phyloP scores from a whole-genome alignment of 148 eudicot genomes.

The Salicornia ramosissima region DNA sequence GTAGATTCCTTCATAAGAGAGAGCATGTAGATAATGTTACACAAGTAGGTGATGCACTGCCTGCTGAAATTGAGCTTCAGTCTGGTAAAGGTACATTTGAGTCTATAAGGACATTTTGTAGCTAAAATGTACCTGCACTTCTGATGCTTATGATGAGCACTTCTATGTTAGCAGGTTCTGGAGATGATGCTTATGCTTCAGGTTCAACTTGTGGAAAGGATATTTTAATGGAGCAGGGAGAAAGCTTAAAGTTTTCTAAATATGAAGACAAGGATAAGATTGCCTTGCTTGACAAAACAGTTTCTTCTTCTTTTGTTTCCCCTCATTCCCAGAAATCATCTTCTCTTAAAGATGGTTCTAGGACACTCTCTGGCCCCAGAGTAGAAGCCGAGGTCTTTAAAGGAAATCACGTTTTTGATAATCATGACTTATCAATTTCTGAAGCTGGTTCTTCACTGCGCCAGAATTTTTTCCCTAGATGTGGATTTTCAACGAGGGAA shows the following conservation, averaged over 20 bases:
- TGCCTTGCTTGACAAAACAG: slow-evolving; percentile 22
- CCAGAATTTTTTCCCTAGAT: slow-evolving; percentile 18
- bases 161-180: slow-evolving; percentile 45
- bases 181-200: slow-evolving; percentile 31
- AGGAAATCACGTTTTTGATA: slow-evolving; percentile 27
- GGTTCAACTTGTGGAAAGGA: slow-evolving; percentile 18
- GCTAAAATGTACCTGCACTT: slow-evolving; percentile 11
- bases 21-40: slow-evolving; percentile 30
- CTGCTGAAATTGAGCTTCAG: slow-evolving; percentile 30
- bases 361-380: slow-evolving; percentile 21
- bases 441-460: slow-evolving; percentile 21
- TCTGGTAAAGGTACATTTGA: slow-evolving; percentile 42
- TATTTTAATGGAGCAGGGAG: slow-evolving; percentile 26
- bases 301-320: slow-evolving; percentile 25
- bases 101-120: slow-evolving; percentile 22
- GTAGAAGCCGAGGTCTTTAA: slow-evolving; percentile 30
- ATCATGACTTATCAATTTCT: slow-evolving; percentile 19
- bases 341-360: slow-evolving; percentile 27
- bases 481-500: slow-evolving; percentile 25
- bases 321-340: slow-evolving; percentile 23
- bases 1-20: slow-evolving; percentile 75
- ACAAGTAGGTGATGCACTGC: slow-evolving; percentile 29
- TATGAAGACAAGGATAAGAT: slow-evolving; percentile 18
- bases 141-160: slow-evolving; percentile 31
- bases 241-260: slow-evolving; percentile 16